Conservation (phyloP, 2,329 filamentous ascomycete genomes). For the Aspergillus melleus region DNA sequence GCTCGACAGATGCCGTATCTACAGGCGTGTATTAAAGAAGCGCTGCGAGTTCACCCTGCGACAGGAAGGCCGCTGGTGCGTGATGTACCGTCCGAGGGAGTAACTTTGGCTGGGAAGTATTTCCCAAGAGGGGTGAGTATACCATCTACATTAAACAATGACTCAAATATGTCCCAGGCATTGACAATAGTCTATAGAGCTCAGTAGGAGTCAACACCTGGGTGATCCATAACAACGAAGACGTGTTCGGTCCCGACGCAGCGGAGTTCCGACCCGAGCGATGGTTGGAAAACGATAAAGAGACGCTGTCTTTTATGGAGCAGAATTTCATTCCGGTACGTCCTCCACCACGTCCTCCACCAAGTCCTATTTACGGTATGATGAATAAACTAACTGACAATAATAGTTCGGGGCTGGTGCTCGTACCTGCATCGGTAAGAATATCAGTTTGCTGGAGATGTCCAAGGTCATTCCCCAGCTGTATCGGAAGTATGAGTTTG, state of each 20-base stretch:
- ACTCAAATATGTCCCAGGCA: neutral
- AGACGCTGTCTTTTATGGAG: constrained; percentile 6
- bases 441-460: constrained; percentile 30
- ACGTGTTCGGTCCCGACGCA: constrained; percentile 22
- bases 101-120: constrained; percentile 23
- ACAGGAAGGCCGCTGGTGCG: constrained; percentile 12
- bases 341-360: too few species aligned
- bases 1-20: constrained; percentile 31
- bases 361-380: too few species aligned
- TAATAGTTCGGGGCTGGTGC: constrained; percentile 42
- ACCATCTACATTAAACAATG: too few species aligned
- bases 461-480: constrained; percentile 39
- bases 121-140: constrained; percentile 23
- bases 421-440: constrained; percentile 53
- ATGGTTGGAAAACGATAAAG: constrained; percentile 2
- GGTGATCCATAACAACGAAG: constrained; percentile 12
- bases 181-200: neutral
- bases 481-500: constrained; percentile 49
- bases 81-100: constrained; percentile 19
- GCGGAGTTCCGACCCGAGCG: constrained; percentile 16
- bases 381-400: neutral
- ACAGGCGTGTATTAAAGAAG: constrained; percentile 30
- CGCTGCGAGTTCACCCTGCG: constrained; percentile 22
- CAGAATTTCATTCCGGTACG: neutral
- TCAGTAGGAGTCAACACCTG: constrained; percentile 9